Percentiles rank a stretch among this genome's conserved stretches.
Conservation (phyloP, 805 yeast species). For the Wickerhamiella sergipiensis region DNA sequence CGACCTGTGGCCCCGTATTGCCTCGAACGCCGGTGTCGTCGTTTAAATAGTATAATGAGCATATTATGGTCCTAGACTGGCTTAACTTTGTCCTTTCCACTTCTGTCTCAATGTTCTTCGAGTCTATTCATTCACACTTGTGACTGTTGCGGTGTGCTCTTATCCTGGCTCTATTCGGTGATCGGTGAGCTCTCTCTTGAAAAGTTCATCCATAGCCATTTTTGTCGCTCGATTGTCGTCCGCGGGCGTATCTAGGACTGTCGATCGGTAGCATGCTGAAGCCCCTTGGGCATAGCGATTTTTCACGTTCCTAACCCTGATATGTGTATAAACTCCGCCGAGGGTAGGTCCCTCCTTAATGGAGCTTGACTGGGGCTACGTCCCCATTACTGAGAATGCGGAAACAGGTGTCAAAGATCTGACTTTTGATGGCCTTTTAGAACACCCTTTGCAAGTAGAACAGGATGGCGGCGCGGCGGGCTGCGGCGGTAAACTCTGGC, state of each 20-base stretch:
- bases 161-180: too few species aligned
- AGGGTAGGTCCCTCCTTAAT: too few species aligned
- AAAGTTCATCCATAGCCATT: too few species aligned
- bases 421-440: conserved; percentile 29
- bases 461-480: conserved; percentile 49
- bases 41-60: conserved; percentile 41
- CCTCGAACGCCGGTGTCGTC: conserved; percentile 99
- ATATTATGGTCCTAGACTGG: not conserved
- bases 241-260: too few species aligned
- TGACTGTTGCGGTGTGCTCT: too few species aligned
- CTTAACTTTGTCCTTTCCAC: not conserved
- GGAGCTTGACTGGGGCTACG: conserved; percentile 22
- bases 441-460: conserved; percentile 28
- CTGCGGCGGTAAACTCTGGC: conserved; percentile 53
- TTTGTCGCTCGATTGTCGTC: too few species aligned
- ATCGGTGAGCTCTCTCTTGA: too few species aligned
- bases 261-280: too few species aligned
- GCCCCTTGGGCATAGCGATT: too few species aligned
- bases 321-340: not conserved
- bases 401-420: conserved; percentile 29
- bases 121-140: too few species aligned
- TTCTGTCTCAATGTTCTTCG: too few species aligned
- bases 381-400: conserved; percentile 24
- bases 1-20: conserved; percentile 99
- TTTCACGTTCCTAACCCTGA: not conserved